These are phyloP conservation scores for Penicillium expansum DNA, from an alignment of 2,329 filamentous ascomycete genomes.

Conservation along the genomic window DNA sequence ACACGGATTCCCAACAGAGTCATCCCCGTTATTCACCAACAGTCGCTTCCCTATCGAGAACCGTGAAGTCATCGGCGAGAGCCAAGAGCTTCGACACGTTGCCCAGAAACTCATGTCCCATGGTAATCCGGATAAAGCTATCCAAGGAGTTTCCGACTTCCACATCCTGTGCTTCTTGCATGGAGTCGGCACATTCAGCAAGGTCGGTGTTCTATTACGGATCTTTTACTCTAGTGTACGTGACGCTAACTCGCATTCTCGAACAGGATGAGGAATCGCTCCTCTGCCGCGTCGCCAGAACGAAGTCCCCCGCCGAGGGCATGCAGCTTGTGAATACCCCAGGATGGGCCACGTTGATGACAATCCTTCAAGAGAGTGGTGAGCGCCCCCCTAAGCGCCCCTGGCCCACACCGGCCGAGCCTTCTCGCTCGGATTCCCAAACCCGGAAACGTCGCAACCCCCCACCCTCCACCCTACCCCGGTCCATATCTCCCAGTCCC, in stretches of 20 bases:
- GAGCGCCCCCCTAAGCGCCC: conserved; percentile 82
- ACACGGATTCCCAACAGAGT: conserved; percentile 84
- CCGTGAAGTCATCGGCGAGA: conserved; percentile 78
- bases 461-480: conserved; percentile 25
- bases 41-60: conserved; percentile 87
- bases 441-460: conserved; percentile 31
- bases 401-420: conserved; percentile 44
- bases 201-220: conserved; percentile 58
- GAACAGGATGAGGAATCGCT: conserved; percentile 81
- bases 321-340: conserved; percentile 80
- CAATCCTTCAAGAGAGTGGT: conserved; percentile 95
- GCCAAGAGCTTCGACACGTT: conserved; percentile 71
- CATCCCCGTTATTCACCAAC: conserved; percentile 70
- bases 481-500: conserved; percentile 42
- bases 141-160: conserved; percentile 80
- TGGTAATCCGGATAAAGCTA: conserved; percentile 60
- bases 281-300: conserved; percentile 78
- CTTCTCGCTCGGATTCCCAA: conserved; percentile 32
- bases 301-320: conserved; percentile 75
- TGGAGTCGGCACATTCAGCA: conserved; percentile 74
- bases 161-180: conserved; percentile 88
- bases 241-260: conserved; percentile 14
- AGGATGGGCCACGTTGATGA: conserved; percentile 91
- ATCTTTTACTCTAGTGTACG: not conserved
- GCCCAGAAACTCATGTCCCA: conserved; percentile 67